phyloP scores from a whole-genome alignment of 2,329 filamentous ascomycete species.

The Stagonosporopsis cucurbitacearum region DNA sequence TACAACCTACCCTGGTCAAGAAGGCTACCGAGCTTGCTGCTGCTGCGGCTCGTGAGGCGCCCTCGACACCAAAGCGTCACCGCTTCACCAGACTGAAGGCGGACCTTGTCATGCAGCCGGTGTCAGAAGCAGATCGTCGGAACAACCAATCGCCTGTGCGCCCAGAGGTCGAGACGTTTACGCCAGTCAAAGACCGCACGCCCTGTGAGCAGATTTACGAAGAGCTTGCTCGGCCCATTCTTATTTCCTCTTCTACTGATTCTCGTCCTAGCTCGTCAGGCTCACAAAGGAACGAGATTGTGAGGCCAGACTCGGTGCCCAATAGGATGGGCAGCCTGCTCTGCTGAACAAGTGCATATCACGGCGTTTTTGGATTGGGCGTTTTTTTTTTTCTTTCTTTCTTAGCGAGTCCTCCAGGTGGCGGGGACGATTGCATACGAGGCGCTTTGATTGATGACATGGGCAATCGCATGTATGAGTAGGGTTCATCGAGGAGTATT shows the following conservation, averaged over 20 bases:
- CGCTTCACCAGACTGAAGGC: constrained; percentile 36
- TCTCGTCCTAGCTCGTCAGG: constrained; percentile 38
- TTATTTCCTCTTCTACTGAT: constrained; percentile 22
- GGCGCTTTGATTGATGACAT: constrained; percentile 23
- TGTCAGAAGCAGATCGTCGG: constrained; percentile 40
- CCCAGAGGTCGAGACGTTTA: constrained; percentile 40
- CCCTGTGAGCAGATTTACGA: constrained; percentile 37
- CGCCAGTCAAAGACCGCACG: constrained; percentile 37
- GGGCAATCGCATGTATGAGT: constrained; percentile 22
- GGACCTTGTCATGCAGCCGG: constrained; percentile 31
- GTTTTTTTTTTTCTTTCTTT: neutral
- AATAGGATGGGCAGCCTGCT: constrained; percentile 31
- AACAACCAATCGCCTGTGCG: constrained; percentile 42
- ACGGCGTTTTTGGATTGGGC: constrained; percentile 26
- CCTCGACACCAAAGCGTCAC: constrained; percentile 27
- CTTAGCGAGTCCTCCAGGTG: constrained; percentile 1
- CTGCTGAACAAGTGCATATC: constrained; percentile 31
- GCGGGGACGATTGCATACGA: constrained; percentile 23
- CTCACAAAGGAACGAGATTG: constrained; percentile 34
- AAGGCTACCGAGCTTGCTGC: constrained; percentile 22
- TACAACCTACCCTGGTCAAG: constrained; percentile 18
- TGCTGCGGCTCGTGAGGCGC: constrained; percentile 19
- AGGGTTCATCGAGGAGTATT: constrained; percentile 23
- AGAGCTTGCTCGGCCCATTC: constrained; percentile 22
- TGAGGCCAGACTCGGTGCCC: constrained; percentile 33